Conservation (phyloP, 1,139 yeast genomes). For the Debaryomyces singareniensis region DNA sequence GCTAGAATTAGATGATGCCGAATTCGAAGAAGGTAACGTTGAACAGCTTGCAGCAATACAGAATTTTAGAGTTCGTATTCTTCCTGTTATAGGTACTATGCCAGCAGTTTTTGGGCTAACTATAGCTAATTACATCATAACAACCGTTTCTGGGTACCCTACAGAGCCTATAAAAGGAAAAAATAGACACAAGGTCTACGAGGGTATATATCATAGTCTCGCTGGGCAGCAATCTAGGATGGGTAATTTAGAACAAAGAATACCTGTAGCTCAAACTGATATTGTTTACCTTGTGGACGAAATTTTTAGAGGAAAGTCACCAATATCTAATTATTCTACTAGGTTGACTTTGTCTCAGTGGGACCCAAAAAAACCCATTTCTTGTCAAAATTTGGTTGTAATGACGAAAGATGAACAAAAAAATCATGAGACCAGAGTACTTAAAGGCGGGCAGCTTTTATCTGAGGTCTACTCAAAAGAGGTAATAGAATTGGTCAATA, state of each 20-base stretch:
- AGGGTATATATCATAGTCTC: slow-evolving; percentile 70
- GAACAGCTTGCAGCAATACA: slow-evolving; percentile 81
- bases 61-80: slow-evolving; percentile 86
- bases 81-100: slow-evolving; percentile 93
- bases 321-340: slow-evolving; percentile 78
- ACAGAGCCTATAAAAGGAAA: slow-evolving; percentile 89
- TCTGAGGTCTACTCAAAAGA: slow-evolving; percentile 60
- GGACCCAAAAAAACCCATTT: slow-evolving; percentile 57
- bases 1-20: slow-evolving; percentile 76
- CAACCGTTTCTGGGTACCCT: slow-evolving; percentile 80
- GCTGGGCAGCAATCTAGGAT: slow-evolving; percentile 84
- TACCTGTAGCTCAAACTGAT: slow-evolving; percentile 67
- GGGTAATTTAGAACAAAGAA: slow-evolving; percentile 61
- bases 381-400: slow-evolving; percentile 71
- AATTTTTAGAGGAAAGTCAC: slow-evolving; percentile 86
- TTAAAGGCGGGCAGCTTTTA: slow-evolving; percentile 56
- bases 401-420: slow-evolving; percentile 86
- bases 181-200: slow-evolving; percentile 77
- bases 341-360: slow-evolving; percentile 76
- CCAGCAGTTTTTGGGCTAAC: slow-evolving; percentile 95
- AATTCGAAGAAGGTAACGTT: slow-evolving; percentile 73
- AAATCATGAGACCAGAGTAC: slow-evolving; percentile 66
- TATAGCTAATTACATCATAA: slow-evolving; percentile 75
- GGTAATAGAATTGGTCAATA: slow-evolving; percentile 51
- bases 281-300: slow-evolving; percentile 87